Conservation (phyloP, 2,329 filamentous ascomycete species). For the Verticillium nonalfalfae region DNA sequence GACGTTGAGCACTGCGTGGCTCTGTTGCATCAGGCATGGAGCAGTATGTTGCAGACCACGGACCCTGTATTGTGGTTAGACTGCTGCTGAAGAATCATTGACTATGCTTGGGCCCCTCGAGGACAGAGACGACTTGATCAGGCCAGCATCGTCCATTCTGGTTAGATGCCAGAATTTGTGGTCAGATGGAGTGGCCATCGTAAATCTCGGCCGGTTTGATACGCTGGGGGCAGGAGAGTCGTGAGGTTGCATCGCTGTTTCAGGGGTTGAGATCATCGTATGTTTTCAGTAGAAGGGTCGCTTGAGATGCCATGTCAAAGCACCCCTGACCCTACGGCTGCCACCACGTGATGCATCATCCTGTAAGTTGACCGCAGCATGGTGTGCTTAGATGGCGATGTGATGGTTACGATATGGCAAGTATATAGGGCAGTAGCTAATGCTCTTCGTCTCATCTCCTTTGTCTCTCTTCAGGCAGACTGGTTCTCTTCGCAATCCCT, state of each 20-base stretch:
- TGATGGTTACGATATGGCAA: neutral
- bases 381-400: neutral
- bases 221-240: neutral
- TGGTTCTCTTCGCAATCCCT: neutral
- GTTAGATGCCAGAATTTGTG: neutral
- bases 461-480: neutral
- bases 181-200: neutral
- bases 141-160: neutral
- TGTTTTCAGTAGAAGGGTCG: neutral
- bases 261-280: constrained; percentile 3
- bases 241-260: constrained; percentile 10
- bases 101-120: neutral
- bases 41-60: neutral
- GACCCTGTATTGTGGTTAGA: neutral
- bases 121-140: neutral
- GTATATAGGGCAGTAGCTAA: neutral
- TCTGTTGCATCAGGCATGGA: neutral
- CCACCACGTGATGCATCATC: neutral
- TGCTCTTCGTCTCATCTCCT: neutral
- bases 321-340: neutral
- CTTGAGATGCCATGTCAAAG: neutral
- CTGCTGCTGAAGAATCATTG: neutral
- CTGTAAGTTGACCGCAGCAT: constrained; percentile 4
- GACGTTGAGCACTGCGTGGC: no score
- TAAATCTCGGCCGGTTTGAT: neutral